Base-by-base conservation (phyloP, 352 stramenopile species). In the Phytophthora pinifolia region DNA sequence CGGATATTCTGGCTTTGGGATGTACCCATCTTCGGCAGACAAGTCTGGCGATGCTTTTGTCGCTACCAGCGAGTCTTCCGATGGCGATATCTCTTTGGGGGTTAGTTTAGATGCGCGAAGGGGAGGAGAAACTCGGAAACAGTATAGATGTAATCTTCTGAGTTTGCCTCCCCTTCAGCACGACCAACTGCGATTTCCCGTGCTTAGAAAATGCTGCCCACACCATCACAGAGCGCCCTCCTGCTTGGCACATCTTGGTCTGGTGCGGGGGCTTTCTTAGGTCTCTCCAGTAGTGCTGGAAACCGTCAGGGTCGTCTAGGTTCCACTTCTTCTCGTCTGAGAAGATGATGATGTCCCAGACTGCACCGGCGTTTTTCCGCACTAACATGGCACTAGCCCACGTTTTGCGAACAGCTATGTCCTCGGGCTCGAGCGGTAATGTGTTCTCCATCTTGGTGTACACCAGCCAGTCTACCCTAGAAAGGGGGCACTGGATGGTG, bases 241-340 rank as follows among this genome's bases (percentile, higher is more conserved):
- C n/a, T n/a, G n/a, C 17, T 32, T 29, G 44, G 12, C 44, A 35
- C 44, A 29, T 5, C 14, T 41, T 41, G n/a, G 30, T 38, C 17
- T 41, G 15, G 15, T 15, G 32, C 25, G 9, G 14, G 5, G n/a
- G 14, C 13, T 15, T 3, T 13, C 44, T 2, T 15, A 41, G n/a
- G 17, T 41, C 44, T 27, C 22, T 17, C 44, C 44, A 51, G 17
- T 51, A 47, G 27, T 36, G n/a, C 17, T 33, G 29, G 17, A 39
- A 35, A 9, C 13, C 44, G 18, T 51, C 44, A 1, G 44, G 17
- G 4, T 31, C 31, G 29, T 51, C 32, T 31, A 39, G n/a, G 32
- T 51, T 51, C 44, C 44, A 51, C 22, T 51, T 51, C 18, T 51
- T 51, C 44, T n/a, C n/a, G 34, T 51, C 44, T 8, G 44, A 51